Evolutionary conservation across 306 rosid species (phyloP).

Genomic region (Ammopiptanthus mongolicus): DNA sequence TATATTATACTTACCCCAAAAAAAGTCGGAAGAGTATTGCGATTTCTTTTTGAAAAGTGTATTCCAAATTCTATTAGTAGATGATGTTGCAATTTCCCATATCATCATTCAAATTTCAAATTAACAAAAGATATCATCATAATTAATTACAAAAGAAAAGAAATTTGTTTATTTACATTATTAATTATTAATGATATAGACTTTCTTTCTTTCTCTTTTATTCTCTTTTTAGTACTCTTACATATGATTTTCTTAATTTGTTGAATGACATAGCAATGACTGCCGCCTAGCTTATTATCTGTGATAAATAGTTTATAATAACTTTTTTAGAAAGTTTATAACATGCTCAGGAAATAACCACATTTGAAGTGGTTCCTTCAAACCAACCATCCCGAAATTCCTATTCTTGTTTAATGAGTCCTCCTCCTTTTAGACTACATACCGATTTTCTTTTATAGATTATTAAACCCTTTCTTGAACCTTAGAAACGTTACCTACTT

Average conservation of each 20-base stretch:
- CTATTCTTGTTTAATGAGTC: background rate
- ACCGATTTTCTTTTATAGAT: background rate
- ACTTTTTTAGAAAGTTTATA: background rate
- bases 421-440: background rate
- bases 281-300: background rate
- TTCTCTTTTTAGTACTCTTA: no score
- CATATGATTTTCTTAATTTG: background rate
- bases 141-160: background rate
- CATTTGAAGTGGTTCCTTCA: background rate
- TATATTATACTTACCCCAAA: no score
- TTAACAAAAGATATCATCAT: background rate
- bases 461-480: background rate
- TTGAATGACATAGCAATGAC: background rate
- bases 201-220: background rate
- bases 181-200: background rate
- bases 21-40: no score
- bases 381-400: background rate
- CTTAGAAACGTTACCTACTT: conserved; percentile 1
- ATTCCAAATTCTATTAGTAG: background rate
- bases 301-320: background rate
- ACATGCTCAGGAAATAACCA: background rate
- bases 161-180: background rate
- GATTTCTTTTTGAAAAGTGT: no score
- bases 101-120: background rate
- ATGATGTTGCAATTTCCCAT: background rate